Evolutionary conservation across 2,329 filamentous ascomycete species (phyloP), one percentile per base, ranked within the genome.

Genomic region (Ceratocystiopsis minuta): DNA sequence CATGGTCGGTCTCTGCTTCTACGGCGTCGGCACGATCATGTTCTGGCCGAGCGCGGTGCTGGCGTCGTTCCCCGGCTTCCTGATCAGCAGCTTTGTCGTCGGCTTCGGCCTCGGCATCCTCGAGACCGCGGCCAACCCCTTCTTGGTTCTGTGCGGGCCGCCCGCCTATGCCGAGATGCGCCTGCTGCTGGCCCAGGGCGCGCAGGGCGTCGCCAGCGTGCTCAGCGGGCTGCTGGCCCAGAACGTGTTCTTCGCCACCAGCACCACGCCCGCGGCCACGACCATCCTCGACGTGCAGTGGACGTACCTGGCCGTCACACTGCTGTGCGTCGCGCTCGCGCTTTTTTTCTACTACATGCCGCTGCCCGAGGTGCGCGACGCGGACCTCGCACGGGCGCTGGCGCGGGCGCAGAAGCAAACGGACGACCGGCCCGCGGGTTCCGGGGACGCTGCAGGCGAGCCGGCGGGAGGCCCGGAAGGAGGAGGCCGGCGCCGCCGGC

Each of bases 231-330:
- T 78, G 1, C 57, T 78, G 9, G 73, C 68, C 1, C 67, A 65
- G 2, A 68, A 71, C 39, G 73, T 76, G 39, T 76, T 79, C 57
- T 78, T 78, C 54, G 65, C 66, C 36, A 60, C 69, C 40, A 67
- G 24, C 24, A 28, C 5, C 5, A 28, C 24, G 32, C 60, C 68
- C 32, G 63, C 61, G 39, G 57, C 56, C 10, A 54, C 64, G 15
- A 63, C 66, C 3, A 55, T 78, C 41, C 58, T 62, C 48, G 77
- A 70, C 41, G 73, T 78, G 10, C 74, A 78, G 53, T 78, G 72
- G 70, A 67, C 71, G 2, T 79, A 79, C 50, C 62, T 78, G 3
- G 72, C 68, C 5, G 73, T 78, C 31, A 74, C 72, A 3, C 61
- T 62, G 47, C 78, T 78, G 45, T 71, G 75, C 20, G 68, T 66